Evolutionary conservation across 345 rosid species (phyloP), one percentile per base, ranked within the genome.

Genomic region (Linum usitatissimum): DNA sequence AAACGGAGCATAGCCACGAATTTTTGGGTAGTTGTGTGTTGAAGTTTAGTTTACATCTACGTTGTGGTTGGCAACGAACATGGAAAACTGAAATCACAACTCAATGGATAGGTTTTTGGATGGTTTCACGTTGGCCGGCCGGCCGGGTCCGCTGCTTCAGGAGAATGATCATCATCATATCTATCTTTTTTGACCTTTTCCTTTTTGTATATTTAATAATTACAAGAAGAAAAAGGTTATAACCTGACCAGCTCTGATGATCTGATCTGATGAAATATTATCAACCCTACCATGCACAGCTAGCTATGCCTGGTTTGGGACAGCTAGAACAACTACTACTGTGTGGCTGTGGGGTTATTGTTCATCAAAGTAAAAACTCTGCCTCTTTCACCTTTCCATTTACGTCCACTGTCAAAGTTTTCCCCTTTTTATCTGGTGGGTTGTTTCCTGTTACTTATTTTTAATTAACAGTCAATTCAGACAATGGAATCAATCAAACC

Each of bases 1-100:
- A 15, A 40, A 40, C 10, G 7, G 48, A 40, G 48, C 8, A 56
- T 58, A 64, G 57, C 55, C 59, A 57, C 62, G 71, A 74, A 71
- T 67, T 57, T 67, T 68, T 74, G 57, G 78, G 63, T 19, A 63
- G 48, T 61, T 30, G 71, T 64, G 76, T 49, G 19, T 13, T 39
- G 42, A 18, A 15, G 23, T 56, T 18, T 62, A 61, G 17, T 49
- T 40, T 53, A 12, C 53, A 58, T 34, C 5, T 34, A 34, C 38
- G 38, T 34, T 34, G 38, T 23, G 38, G 51, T 1, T 45, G 51
- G 51, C 51, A 45, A 45, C 1, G 15, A 45, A 45, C 14, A 15
- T 15, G 17, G 51, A 45, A 45, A 34, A 45, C 17, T 45, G 51
- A 45, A 45, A 45, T 45, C 51, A 45, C 51, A 45, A 45, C 14